Conservation (phyloP, 371 early-diverging fungal species). For the Syncephalastrum sp. region DNA sequence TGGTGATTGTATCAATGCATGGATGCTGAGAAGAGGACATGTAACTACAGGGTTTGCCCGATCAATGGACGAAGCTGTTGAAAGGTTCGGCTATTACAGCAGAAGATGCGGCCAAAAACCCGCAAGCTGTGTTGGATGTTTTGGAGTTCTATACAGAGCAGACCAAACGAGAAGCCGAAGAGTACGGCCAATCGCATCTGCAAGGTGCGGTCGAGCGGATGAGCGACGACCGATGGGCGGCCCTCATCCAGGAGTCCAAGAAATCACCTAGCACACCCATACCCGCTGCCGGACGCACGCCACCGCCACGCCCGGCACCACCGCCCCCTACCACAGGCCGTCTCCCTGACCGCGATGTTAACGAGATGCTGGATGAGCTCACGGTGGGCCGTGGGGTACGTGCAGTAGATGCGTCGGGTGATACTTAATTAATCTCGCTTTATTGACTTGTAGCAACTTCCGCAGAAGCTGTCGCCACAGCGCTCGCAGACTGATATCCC, state of each 20-base stretch:
- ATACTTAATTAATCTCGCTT: neutral
- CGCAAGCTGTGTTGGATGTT: constrained; percentile 93
- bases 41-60: constrained; percentile 73
- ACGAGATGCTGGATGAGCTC: constrained; percentile 28
- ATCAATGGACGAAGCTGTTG: constrained; percentile 85
- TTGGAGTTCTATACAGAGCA: constrained; percentile 92
- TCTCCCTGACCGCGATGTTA: constrained; percentile 17
- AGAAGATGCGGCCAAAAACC: constrained; percentile 91
- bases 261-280: constrained; percentile 9
- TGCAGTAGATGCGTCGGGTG: neutral
- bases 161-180: constrained; percentile 48
- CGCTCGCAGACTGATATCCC: constrained; percentile 3
- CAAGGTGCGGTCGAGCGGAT: constrained; percentile 41
- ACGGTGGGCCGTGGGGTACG: constrained; percentile 7
- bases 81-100: constrained; percentile 86
- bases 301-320: constrained; percentile 26
- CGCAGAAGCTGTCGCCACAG: constrained; percentile 10
- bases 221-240: constrained; percentile 50
- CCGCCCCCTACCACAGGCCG: constrained; percentile 16
- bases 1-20: too few relatives aligned
- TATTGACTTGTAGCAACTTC: constrained; percentile 5
- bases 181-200: constrained; percentile 29
- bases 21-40: too few relatives aligned
- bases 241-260: constrained; percentile 24
- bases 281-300: constrained; percentile 9